Conservation (phyloP, 2,329 filamentous ascomycete species). For the Talaromyces sp. region DNA sequence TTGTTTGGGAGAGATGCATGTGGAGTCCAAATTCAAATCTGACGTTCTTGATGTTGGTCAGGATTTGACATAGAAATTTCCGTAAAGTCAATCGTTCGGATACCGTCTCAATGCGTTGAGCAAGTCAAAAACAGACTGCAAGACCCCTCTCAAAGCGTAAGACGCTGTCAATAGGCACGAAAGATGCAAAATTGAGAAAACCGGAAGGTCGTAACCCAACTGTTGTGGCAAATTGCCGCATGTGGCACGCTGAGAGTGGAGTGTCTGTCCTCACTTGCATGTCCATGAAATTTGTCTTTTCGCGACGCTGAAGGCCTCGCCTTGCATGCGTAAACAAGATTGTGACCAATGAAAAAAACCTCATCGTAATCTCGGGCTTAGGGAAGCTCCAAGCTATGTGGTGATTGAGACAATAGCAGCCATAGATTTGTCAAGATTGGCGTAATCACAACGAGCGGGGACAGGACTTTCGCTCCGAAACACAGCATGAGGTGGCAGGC, state of each 20-base stretch:
- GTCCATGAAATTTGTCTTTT: conserved; percentile 9
- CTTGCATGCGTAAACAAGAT: conserved; percentile 16
- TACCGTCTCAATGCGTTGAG: background rate
- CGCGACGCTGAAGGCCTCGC: conserved; percentile 2
- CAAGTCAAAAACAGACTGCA: background rate
- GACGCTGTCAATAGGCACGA: background rate
- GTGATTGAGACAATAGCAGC: conserved; percentile 7
- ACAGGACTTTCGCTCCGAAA: conserved; percentile 10
- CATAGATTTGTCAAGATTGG: conserved; percentile 3
- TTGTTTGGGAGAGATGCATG: conserved; percentile 36
- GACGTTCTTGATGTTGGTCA: conserved; percentile 33
- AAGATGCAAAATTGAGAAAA: conserved; percentile 13
- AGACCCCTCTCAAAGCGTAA: background rate
- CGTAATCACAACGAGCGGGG: conserved; percentile 9
- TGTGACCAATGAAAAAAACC: conserved; percentile 18
- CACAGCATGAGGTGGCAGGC: conserved; percentile 16
- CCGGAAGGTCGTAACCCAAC: conserved; percentile 26
- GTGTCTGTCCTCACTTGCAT: conserved; percentile 22
- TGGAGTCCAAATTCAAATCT: conserved; percentile 42
- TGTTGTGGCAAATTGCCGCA: conserved; percentile 31
- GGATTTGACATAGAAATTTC: background rate
- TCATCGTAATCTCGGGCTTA: conserved; percentile 8
- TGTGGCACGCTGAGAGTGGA: conserved; percentile 24
- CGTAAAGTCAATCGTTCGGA: background rate
- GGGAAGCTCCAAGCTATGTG: background rate